These are phyloP conservation scores for Pisolithus albus DNA, from an alignment of 768 basidiomycete species.

Conservation along the genomic window DNA sequence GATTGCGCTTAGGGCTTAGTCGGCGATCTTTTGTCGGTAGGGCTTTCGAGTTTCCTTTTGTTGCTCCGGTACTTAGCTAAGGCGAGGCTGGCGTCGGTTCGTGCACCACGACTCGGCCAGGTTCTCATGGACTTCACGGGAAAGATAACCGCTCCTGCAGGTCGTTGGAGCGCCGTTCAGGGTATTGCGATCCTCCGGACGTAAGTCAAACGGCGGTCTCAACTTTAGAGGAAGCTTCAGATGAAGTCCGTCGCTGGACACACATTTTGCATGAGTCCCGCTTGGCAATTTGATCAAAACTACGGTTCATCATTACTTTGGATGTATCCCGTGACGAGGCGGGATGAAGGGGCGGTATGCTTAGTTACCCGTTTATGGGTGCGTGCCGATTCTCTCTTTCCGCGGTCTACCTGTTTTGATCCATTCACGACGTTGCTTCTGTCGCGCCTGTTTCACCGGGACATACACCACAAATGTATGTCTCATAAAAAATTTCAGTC, in stretches of 20 bases:
- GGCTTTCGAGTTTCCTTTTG: no score
- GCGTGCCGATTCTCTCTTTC: not conserved
- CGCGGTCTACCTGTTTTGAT: not conserved
- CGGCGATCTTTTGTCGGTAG: no score
- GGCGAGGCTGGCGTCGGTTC: not conserved
- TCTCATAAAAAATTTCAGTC: not conserved
- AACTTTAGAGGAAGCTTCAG: slow-evolving; percentile 11
- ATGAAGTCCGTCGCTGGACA: slow-evolving; percentile 13
- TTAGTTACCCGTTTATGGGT: not conserved
- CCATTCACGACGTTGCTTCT: not conserved
- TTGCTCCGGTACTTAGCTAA: no score
- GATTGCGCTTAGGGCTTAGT: not conserved
- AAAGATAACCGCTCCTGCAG: not conserved
- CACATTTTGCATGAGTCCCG: slow-evolving; percentile 24
- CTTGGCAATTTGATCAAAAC: slow-evolving; percentile 10
- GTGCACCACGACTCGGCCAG: not conserved
- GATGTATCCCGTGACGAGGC: slow-evolving; percentile 3
- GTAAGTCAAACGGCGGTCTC: slow-evolving; percentile 6
- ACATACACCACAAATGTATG: not conserved
- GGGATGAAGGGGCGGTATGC: not conserved
- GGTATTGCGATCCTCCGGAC: slow-evolving; percentile 3
- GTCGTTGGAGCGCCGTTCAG: not conserved
- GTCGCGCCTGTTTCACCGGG: not conserved
- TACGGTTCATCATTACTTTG: slow-evolving; percentile 4
- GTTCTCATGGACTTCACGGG: not conserved